Percentiles rank a stretch among this genome's conserved stretches.
phyloP scores from a whole-genome alignment of 805 yeast genomes.

The Hanseniaspora occidentalis region DNA sequence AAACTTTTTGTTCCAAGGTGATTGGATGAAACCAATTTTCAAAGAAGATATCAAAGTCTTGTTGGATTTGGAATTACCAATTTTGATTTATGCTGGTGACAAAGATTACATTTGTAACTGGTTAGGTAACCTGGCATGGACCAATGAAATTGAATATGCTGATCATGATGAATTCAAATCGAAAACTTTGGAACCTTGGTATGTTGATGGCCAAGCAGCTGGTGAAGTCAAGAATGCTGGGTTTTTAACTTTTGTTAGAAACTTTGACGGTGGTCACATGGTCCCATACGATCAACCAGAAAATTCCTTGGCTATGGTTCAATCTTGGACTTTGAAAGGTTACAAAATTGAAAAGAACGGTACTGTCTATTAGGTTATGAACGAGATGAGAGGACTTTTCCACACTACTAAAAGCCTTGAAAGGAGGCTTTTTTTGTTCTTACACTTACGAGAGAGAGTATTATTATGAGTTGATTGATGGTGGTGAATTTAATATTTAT shows the following conservation, averaged over 20 bases:
- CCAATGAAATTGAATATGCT: slow-evolving; percentile 59
- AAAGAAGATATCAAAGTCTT: slow-evolving; percentile 61
- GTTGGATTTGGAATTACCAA: slow-evolving; percentile 65
- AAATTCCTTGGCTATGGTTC: slow-evolving; percentile 65
- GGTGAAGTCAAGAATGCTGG: slow-evolving; percentile 58
- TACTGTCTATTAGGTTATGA: slow-evolving; percentile 1
- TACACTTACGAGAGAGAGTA: too few relatives aligned
- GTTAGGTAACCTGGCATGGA: slow-evolving; percentile 89
- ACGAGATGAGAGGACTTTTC: too few relatives aligned
- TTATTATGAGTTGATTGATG: too few relatives aligned
- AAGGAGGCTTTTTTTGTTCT: too few relatives aligned
- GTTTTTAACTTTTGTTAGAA: slow-evolving; percentile 67
- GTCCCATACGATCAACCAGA: slow-evolving; percentile 86
- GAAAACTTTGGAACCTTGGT: slow-evolving; percentile 35
- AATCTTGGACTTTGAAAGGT: slow-evolving; percentile 51
- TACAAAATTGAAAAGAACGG: slow-evolving; percentile 5
- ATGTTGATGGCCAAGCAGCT: slow-evolving; percentile 35
- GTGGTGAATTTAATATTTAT: too few relatives aligned
- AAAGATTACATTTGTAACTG: slow-evolving; percentile 94
- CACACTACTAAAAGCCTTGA: too few relatives aligned
- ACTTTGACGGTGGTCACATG: slow-evolving; percentile 92
- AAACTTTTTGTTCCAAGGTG: slow-evolving; percentile 78
- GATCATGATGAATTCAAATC: slow-evolving; percentile 40
- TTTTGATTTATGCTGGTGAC: slow-evolving; percentile 88
- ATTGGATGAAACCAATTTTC: slow-evolving; percentile 76